Evolutionary conservation across 495 filamentous ascomycete species (phyloP).

Genomic region (Cercophora sp.): DNA sequence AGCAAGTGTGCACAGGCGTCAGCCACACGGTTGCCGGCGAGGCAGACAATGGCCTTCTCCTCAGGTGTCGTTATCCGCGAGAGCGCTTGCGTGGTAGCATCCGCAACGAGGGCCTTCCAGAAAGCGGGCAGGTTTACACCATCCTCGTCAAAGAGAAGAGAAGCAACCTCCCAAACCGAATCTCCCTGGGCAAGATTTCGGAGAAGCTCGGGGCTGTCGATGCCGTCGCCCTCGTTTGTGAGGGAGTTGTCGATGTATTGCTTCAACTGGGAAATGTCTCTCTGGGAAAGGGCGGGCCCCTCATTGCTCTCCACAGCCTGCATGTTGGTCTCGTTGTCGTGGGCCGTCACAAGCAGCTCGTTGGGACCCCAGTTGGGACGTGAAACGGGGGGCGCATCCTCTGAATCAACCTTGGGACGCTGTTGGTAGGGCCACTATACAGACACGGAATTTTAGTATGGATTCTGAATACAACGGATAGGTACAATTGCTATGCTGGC

Average conservation of each 20-base stretch:
- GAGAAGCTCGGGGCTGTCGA: conserved; percentile 7
- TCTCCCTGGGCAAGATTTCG: conserved; percentile 49
- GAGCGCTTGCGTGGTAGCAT: conserved; percentile 49
- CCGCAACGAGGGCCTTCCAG: conserved; percentile 60
- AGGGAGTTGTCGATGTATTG: conserved; percentile 27
- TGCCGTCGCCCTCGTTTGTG: conserved; percentile 15
- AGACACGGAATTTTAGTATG: conserved; percentile 39
- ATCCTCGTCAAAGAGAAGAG: conserved; percentile 78
- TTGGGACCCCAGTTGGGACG: conserved; percentile 74
- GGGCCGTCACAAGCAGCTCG: conserved; percentile 64
- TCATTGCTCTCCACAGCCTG: conserved; percentile 17
- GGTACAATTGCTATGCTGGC: conserved; percentile 30
- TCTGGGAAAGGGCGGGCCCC: conserved; percentile 3
- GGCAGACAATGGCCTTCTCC: conserved; percentile 75
- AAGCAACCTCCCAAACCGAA: conserved; percentile 70
- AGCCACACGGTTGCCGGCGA: conserved; percentile 70
- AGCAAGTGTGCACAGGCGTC: conserved; percentile 78
- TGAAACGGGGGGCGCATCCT: conserved; percentile 56
- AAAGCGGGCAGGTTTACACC: conserved; percentile 53
- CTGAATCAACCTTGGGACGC: conserved; percentile 60
- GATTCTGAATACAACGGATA: conserved; percentile 34
- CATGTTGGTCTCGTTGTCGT: conserved; percentile 22
- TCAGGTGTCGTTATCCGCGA: conserved; percentile 56
- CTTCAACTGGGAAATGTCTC: conserved; percentile 23
- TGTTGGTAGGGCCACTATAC: conserved; percentile 85